Evolutionary conservation across 345 rosid species (phyloP).

Genomic region (Sonneratia alba): DNA sequence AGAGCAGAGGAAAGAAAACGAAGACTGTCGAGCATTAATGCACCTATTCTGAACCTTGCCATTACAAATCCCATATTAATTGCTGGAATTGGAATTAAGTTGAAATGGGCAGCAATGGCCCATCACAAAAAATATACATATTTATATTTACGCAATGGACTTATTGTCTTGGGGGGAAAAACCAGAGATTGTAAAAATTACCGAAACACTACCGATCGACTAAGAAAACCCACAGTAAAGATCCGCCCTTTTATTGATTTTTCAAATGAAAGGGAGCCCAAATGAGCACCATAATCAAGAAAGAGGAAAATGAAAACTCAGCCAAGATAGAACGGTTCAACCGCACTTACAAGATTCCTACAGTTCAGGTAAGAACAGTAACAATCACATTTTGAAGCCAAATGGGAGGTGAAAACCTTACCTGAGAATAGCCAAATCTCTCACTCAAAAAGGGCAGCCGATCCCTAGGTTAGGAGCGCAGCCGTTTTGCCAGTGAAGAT

Average conservation of each 20-base stretch:
- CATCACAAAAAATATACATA: no score
- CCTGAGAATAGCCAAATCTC: not conserved
- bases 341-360: not conserved
- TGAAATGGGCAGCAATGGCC: no score
- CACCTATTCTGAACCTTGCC: not conserved
- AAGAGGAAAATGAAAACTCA: not conserved
- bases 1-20: not conserved
- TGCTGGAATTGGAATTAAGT: not conserved
- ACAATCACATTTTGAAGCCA: not conserved
- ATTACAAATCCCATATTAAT: not conserved
- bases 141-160: no score
- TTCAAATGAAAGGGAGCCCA: not conserved
- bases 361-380: not conserved
- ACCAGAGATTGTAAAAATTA: no score
- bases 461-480: not conserved
- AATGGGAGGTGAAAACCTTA: not conserved
- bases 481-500: not conserved
- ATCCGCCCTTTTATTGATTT: not conserved
- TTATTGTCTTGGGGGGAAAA: no score
- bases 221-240: not conserved
- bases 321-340: not conserved
- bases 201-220: not conserved
- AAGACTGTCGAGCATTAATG: not conserved
- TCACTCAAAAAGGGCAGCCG: not conserved
- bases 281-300: not conserved